Conservation (phyloP, 208 protist genomes). For the Porcisia hertigi region DNA sequence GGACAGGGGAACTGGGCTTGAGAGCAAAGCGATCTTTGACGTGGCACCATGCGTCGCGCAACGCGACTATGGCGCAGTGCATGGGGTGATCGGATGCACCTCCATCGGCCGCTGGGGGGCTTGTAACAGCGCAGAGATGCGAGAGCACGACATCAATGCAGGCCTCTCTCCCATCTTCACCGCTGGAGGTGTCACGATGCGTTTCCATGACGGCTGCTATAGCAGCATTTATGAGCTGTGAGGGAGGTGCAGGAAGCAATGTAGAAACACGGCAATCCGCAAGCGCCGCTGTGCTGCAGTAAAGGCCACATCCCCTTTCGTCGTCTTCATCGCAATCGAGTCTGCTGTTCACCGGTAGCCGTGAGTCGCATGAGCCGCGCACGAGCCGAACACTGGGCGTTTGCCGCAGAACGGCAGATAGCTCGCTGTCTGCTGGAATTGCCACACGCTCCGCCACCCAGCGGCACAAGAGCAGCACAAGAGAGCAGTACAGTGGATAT, state of each 20-base stretch:
- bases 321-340: background rate
- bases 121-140: constrained; percentile 2
- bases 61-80: background rate
- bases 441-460: constrained; percentile 7
- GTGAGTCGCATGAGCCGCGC: background rate
- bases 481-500: constrained; percentile 1
- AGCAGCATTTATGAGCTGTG: background rate
- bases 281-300: background rate
- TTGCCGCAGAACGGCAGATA: constrained; percentile 5
- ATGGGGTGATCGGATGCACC: background rate
- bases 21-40: background rate
- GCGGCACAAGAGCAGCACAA: constrained; percentile 8
- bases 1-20: background rate
- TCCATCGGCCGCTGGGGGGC: background rate
- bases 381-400: background rate
- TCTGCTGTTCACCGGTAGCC: too few relatives aligned
- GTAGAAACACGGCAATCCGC: constrained; percentile 5
- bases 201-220: background rate
- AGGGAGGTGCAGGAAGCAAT: background rate
- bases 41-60: background rate
- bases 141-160: background rate
- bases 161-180: background rate
- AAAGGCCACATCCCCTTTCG: background rate
- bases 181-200: background rate
- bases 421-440: constrained; percentile 1